Conservation (phyloP, 139 green algal genomes). For the Closterium sp. region DNA sequence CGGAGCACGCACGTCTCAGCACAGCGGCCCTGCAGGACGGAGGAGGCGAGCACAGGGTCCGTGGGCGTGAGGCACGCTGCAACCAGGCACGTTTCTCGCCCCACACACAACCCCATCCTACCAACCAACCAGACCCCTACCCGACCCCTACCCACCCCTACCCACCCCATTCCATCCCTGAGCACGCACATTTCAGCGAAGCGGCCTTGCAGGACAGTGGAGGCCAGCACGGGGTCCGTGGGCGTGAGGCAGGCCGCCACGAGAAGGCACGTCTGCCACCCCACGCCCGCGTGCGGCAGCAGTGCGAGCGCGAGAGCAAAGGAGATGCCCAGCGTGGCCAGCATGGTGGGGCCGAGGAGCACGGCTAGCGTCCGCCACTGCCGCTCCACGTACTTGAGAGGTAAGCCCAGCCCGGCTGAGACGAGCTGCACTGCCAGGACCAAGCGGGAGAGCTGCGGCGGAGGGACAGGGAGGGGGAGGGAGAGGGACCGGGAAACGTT, state of each 20-base stretch:
- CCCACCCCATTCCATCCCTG: slow-evolving; percentile 6
- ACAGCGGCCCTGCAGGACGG: slow-evolving; percentile 28
- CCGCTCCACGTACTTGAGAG: slow-evolving; percentile 21
- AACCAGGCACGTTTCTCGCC: slow-evolving; percentile 17
- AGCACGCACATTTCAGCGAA: slow-evolving; percentile 8
- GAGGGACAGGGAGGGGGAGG: neutral
- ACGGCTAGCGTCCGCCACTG: slow-evolving; percentile 26
- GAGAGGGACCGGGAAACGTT: too few relatives aligned
- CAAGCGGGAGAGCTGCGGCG: slow-evolving; percentile 13
- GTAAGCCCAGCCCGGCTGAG: neutral
- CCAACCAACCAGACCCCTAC: neutral
- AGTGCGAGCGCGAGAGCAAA: slow-evolving; percentile 2
- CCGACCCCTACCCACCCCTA: slow-evolving; percentile 16
- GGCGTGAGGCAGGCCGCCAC: slow-evolving; percentile 38
- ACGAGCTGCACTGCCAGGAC: slow-evolving; percentile 32
- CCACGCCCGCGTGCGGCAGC: slow-evolving; percentile 1
- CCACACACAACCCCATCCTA: neutral
- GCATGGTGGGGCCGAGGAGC: slow-evolving; percentile 16
- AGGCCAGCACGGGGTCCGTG: slow-evolving; percentile 31
- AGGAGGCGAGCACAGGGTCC: slow-evolving; percentile 19
- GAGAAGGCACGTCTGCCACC: slow-evolving; percentile 11
- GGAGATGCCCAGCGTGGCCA: slow-evolving; percentile 24
- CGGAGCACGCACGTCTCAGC: slow-evolving; percentile 20
- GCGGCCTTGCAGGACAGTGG: slow-evolving; percentile 24
- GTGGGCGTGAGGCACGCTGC: slow-evolving; percentile 36